Conservation (phyloP, 495 filamentous ascomycete species). For the Aspergillus ostianus region DNA sequence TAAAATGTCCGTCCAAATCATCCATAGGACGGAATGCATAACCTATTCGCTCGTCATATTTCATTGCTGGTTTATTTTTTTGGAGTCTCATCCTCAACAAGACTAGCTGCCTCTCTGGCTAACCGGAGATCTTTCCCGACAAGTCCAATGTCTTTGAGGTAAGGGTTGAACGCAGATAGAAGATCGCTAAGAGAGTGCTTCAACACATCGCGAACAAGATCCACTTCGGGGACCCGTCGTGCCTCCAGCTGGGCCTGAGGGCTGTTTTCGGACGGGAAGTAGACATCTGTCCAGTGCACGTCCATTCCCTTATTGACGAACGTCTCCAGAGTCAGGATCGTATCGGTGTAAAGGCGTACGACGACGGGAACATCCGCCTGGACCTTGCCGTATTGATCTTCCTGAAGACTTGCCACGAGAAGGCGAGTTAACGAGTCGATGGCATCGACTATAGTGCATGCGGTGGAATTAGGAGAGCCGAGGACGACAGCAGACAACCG, state of each 20-base stretch:
- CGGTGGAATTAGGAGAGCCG: conserved; percentile 64
- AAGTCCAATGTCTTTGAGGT: conserved; percentile 63
- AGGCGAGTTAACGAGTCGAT: conserved; percentile 66
- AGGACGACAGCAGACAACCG: conserved; percentile 61
- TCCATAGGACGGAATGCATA: neutral
- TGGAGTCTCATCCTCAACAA: conserved; percentile 22
- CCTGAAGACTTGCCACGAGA: conserved; percentile 66
- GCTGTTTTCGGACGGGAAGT: conserved; percentile 43
- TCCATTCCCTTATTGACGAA: conserved; percentile 58
- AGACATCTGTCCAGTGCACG: conserved; percentile 81
- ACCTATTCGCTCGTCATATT: neutral
- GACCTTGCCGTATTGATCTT: conserved; percentile 88
- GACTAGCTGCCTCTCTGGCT: conserved; percentile 61
- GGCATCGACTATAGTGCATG: conserved; percentile 66
- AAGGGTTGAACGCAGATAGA: conserved; percentile 67
- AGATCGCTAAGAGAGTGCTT: conserved; percentile 59
- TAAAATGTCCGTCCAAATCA: neutral
- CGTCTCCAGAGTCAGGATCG: conserved; percentile 64
- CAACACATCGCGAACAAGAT: conserved; percentile 58
- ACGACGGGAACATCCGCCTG: conserved; percentile 71
- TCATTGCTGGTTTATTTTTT: neutral
- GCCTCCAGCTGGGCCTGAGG: conserved; percentile 40
- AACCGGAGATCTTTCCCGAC: conserved; percentile 63
- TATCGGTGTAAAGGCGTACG: conserved; percentile 65
- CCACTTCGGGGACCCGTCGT: conserved; percentile 54